A percentile compares a stretch with the other conserved stretches of the same genome.
Evolutionary conservation across 345 rosid species (phyloP).

Genomic region (Lepidium africanum): DNA sequence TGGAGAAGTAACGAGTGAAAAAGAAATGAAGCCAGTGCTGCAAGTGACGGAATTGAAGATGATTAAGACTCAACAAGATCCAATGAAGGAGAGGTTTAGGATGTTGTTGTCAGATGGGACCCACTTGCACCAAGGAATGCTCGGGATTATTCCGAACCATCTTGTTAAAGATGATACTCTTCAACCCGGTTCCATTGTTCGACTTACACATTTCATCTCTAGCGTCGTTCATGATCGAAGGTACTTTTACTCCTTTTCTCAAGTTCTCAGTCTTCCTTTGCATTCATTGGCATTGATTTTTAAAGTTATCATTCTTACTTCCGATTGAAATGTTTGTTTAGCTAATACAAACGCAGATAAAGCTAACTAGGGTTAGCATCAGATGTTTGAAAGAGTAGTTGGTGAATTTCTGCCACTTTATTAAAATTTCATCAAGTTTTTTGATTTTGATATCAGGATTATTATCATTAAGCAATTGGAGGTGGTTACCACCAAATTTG

Average conservation of each 20-base stretch:
- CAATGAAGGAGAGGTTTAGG: slow-evolving; percentile 44
- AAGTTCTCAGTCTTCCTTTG: not conserved
- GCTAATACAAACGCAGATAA: no score
- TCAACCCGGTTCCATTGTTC: slow-evolving; percentile 58
- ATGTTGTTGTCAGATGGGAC: slow-evolving; percentile 67
- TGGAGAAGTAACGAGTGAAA: slow-evolving; percentile 34
- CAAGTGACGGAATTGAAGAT: slow-evolving; percentile 61
- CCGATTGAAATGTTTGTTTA: no score
- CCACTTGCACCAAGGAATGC: slow-evolving; percentile 58
- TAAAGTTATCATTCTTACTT: no score
- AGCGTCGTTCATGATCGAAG: slow-evolving; percentile 46
- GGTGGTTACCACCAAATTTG: slow-evolving; percentile 36
- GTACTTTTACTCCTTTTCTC: slow-evolving; percentile 24
- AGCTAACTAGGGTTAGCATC: not conserved
- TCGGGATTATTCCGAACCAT: slow-evolving; percentile 46
- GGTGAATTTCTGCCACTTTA: not conserved
- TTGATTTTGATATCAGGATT: slow-evolving; percentile 40
- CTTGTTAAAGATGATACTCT: slow-evolving; percentile 45
- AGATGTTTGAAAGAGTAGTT: not conserved
- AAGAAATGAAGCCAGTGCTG: slow-evolving; percentile 45
- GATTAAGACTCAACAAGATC: slow-evolving; percentile 31
- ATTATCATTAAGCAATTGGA: slow-evolving; percentile 56
- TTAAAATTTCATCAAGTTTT: not conserved
- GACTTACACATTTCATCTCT: slow-evolving; percentile 46
- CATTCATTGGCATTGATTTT: not conserved